Evolutionary conservation across 208 protist species (phyloP).

Genomic region (Leptomonas seymouri): DNA sequence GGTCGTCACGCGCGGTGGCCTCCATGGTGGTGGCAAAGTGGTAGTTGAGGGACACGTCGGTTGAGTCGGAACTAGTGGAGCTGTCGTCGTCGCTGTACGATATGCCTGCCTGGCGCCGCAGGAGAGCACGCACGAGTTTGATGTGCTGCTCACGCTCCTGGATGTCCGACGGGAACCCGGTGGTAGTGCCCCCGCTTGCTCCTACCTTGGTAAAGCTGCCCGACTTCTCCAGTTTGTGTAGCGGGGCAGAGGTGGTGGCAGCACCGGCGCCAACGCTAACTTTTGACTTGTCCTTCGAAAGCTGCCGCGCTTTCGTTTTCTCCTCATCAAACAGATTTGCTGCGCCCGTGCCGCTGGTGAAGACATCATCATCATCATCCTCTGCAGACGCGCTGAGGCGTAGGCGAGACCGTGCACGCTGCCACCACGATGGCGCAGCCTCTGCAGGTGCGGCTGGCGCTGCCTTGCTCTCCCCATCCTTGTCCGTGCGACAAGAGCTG

Average conservation of each 20-base stretch:
- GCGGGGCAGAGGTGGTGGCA: not conserved
- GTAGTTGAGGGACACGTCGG: conserved; percentile 80
- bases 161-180: conserved; percentile 26
- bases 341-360: conserved; percentile 40
- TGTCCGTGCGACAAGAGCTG: not conserved
- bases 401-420: not conserved
- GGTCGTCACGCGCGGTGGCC: conserved; percentile 57
- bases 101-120: conserved; percentile 45
- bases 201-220: conserved; percentile 2
- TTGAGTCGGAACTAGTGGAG: conserved; percentile 48
- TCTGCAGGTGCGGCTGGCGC: not conserved
- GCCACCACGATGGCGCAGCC: conserved; percentile 15
- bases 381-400: conserved; percentile 4
- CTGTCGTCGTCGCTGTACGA: conserved; percentile 43
- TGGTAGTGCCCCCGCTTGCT: not conserved
- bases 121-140: conserved; percentile 48
- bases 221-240: not conserved
- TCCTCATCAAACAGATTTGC: conserved; percentile 38
- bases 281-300: conserved; percentile 8
- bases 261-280: not conserved
- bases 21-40: conserved; percentile 72
- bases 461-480: not conserved
- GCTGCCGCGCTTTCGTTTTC: conserved; percentile 24
- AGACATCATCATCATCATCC: conserved; percentile 57
- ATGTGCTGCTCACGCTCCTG: conserved; percentile 51